These are phyloP conservation scores for Cutaneotrichosporon spelunceum DNA, from an alignment of 1,284 basidiomycete species.

Conservation along the genomic window DNA sequence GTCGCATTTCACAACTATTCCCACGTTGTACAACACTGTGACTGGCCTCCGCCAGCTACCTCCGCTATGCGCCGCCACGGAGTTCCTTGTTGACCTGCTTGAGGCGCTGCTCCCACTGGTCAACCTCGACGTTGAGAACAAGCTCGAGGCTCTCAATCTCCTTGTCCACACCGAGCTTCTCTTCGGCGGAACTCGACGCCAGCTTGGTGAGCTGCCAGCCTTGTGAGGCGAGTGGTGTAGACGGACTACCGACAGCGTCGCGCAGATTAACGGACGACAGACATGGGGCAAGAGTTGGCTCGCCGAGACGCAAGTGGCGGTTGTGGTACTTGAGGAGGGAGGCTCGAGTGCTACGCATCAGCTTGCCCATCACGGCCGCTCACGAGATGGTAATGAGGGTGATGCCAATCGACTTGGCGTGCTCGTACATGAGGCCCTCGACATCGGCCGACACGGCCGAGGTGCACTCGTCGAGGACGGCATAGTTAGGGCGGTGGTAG, in stretches of 20 bases:
- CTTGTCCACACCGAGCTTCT: slow-evolving; percentile 53
- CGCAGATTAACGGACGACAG: slow-evolving; percentile 22
- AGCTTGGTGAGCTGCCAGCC: slow-evolving; percentile 49
- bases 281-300: slow-evolving; percentile 30
- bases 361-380: slow-evolving; percentile 42
- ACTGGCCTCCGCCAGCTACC: neutral
- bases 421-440: slow-evolving; percentile 92
- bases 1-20: slow-evolving; percentile 1
- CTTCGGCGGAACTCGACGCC: slow-evolving; percentile 34
- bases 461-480: slow-evolving; percentile 72
- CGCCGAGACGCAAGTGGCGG: slow-evolving; percentile 53
- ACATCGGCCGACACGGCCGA: slow-evolving; percentile 95
- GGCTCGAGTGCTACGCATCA: slow-evolving; percentile 51
- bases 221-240: slow-evolving; percentile 32
- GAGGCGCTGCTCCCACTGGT: slow-evolving; percentile 62
- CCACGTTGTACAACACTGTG: neutral
- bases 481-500: slow-evolving; percentile 44
- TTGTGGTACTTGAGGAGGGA: slow-evolving; percentile 57
- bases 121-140: slow-evolving; percentile 59
- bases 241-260: slow-evolving; percentile 36
- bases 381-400: slow-evolving; percentile 86
- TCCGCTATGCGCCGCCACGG: slow-evolving; percentile 25
- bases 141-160: slow-evolving; percentile 46
- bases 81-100: slow-evolving; percentile 59
- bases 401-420: slow-evolving; percentile 85